These are phyloP conservation scores for Neurospora sp. DNA, from an alignment of 495 filamentous ascomycete species.

Conservation along the genomic window DNA sequence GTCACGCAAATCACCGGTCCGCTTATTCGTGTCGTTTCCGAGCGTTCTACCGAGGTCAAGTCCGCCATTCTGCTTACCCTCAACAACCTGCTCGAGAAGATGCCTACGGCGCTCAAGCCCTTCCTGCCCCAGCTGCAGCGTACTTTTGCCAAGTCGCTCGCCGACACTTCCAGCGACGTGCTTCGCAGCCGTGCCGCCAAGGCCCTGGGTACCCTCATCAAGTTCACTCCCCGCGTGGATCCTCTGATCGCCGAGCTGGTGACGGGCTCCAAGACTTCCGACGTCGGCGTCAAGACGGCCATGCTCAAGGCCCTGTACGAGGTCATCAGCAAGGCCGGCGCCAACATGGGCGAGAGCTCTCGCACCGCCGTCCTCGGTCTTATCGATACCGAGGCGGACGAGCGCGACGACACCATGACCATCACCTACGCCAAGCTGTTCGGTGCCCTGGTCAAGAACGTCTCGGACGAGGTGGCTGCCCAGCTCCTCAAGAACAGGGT, in stretches of 20 bases:
- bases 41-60: conserved; percentile 90
- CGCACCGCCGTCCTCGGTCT: conserved; percentile 69
- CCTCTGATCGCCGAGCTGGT: conserved; percentile 79
- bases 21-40: conserved; percentile 92
- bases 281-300: conserved; percentile 81
- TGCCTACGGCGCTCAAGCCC: conserved; percentile 88
- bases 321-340: conserved; percentile 87
- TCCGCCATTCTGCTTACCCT: conserved; percentile 88
- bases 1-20: conserved; percentile 97
- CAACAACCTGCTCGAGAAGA: conserved; percentile 94
- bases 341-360: conserved; percentile 87
- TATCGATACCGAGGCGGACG: conserved; percentile 74
- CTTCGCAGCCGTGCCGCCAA: conserved; percentile 86
- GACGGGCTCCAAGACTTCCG: conserved; percentile 81
- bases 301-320: conserved; percentile 98
- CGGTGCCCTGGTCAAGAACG: conserved; percentile 76
- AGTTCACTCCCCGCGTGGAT: conserved; percentile 89
- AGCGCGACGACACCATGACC: conserved; percentile 62
- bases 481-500: conserved; percentile 73
- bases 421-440: conserved; percentile 85
- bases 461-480: conserved; percentile 54
- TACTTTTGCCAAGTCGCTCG: conserved; percentile 91
- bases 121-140: conserved; percentile 95
- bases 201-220: conserved; percentile 90
- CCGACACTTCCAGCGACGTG: conserved; percentile 84